phyloP scores from a whole-genome alignment of 169 alveolate species.

The Eimeria praecox region DNA sequence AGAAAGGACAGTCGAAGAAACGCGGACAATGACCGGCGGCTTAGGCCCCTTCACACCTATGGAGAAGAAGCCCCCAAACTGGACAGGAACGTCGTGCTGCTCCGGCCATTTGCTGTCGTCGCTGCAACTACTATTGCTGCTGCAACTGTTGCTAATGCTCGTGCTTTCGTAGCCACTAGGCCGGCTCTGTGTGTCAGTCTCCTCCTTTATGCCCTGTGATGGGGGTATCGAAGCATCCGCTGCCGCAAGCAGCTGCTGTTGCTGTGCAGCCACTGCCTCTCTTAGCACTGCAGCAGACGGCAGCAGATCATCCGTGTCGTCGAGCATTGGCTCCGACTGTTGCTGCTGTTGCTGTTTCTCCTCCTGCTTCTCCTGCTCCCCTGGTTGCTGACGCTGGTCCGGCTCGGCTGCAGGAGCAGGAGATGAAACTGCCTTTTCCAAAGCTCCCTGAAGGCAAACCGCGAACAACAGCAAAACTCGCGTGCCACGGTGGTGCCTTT shows the following conservation, averaged over 20 bases:
- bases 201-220: not conserved
- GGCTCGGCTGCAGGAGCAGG: not conserved
- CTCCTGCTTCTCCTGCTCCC: conserved; percentile 32
- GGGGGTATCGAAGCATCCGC: conserved; percentile 2
- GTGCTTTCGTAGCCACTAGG: not conserved
- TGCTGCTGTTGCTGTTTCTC: conserved; percentile 63
- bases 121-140: not conserved
- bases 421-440: conserved; percentile 11
- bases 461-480: not conserved
- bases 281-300: conserved; percentile 68
- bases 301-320: conserved; percentile 38
- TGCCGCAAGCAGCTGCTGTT: conserved; percentile 33
- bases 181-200: not conserved
- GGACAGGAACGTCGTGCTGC: conserved; percentile 49
- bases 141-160: not conserved
- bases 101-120: not conserved
- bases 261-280: conserved; percentile 58
- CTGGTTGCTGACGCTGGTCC: not conserved
- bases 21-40: conserved; percentile 35
- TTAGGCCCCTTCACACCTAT: conserved; percentile 4
- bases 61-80: conserved; percentile 50
- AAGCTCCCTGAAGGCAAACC: not conserved
- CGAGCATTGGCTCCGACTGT: conserved; percentile 21
- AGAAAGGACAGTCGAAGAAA: conserved; percentile 58
- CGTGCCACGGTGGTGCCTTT: not conserved